phyloP scores from a whole-genome alignment of 345 rosid species.

The Turritis glabra region DNA sequence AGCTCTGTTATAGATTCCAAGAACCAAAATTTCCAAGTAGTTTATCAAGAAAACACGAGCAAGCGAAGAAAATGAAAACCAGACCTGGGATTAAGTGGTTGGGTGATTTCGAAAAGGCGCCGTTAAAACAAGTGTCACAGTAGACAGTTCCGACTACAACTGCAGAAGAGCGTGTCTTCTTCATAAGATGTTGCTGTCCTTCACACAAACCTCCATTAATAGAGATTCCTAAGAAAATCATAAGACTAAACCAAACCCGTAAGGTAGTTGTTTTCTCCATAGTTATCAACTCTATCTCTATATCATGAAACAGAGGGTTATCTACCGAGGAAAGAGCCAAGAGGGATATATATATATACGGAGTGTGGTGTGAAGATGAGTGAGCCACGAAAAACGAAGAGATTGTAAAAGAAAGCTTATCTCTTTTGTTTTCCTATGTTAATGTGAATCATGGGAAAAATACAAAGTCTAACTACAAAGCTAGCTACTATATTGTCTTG shows the following conservation, averaged over 20 bases:
- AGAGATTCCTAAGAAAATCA: conserved; percentile 23
- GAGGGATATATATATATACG: conserved; percentile 1
- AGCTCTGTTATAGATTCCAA: neutral
- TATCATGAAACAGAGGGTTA: neutral
- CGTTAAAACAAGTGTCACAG: conserved; percentile 84
- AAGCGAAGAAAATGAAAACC: neutral
- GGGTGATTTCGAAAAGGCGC: conserved; percentile 47
- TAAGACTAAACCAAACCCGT: conserved; percentile 23
- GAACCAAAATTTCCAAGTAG: neutral
- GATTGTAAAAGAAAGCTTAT: conserved; percentile 36
- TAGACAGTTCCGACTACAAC: conserved; percentile 81
- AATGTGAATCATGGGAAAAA: conserved; percentile 34
- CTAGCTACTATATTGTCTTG: conserved; percentile 26
- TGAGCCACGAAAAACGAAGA: conserved; percentile 17
- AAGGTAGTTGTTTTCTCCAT: conserved; percentile 28
- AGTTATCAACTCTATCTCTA: conserved; percentile 7
- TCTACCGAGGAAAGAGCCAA: conserved; percentile 4
- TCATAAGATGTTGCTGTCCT: conserved; percentile 29
- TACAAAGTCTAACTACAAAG: conserved; percentile 31
- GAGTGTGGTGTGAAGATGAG: conserved; percentile 18
- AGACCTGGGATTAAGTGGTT: conserved; percentile 84
- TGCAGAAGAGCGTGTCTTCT: conserved; percentile 55
- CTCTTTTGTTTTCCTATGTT: neutral
- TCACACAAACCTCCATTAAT: conserved; percentile 7
- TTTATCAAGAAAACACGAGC: neutral